phyloP scores from a whole-genome alignment of 345 rosid genomes.

The Murraya paniculata region DNA sequence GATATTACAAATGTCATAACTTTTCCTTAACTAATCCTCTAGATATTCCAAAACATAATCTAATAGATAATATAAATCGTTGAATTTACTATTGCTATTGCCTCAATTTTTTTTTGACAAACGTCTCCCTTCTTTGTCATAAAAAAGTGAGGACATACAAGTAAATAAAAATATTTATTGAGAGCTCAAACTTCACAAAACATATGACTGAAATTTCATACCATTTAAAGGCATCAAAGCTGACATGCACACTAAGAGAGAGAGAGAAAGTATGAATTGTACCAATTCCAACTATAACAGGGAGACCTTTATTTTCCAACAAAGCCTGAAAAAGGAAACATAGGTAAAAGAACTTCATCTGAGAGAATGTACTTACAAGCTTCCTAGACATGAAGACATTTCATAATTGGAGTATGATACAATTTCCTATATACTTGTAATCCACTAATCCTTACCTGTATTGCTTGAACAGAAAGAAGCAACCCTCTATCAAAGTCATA shows the following conservation, averaged over 20 bases:
- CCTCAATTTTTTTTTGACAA: not conserved
- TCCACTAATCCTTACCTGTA: slow-evolving; percentile 64
- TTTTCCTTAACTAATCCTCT: not conserved
- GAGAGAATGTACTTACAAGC: not conserved
- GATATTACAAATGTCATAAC: not conserved
- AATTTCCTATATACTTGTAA: slow-evolving; percentile 15
- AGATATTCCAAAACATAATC: not conserved
- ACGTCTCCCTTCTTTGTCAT: not conserved
- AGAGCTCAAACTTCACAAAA: not conserved
- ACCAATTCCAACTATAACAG: slow-evolving; percentile 97
- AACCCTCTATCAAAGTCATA: slow-evolving; percentile 95
- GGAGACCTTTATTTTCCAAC: slow-evolving; percentile 86
- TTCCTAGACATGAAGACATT: not conserved
- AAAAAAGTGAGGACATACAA: not conserved
- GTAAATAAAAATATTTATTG: not conserved
- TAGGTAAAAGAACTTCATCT: slow-evolving; percentile 3
- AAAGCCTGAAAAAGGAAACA: slow-evolving; percentile 62
- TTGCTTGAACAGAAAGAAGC: slow-evolving; percentile 98
- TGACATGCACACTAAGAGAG: slow-evolving; percentile 15
- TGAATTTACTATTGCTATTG: not conserved
- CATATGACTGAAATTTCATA: not conserved
- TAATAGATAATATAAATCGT: not conserved
- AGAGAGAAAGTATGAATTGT: slow-evolving; percentile 19
- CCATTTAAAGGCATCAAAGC: not conserved
- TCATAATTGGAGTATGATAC: not conserved